phyloP scores from a whole-genome alignment of 148 eudicot genomes.

The Salicornia ramosissima region DNA sequence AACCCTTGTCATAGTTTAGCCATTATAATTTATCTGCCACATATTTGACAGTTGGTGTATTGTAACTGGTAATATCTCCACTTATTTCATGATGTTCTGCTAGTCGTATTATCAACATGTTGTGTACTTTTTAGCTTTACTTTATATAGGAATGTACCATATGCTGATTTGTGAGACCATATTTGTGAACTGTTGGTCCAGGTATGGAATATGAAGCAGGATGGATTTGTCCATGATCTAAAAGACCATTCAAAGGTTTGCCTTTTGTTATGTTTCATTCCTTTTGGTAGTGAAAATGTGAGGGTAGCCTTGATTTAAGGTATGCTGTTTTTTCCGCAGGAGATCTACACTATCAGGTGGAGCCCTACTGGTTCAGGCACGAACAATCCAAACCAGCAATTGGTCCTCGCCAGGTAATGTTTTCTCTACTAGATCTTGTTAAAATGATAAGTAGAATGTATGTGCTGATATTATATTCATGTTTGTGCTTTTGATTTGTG shows the following conservation, averaged over 20 bases:
- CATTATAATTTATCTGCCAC: too few species aligned
- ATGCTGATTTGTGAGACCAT: too few species aligned
- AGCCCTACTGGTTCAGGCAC: constrained; percentile 68
- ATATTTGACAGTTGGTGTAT: too few species aligned
- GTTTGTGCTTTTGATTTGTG: neutral
- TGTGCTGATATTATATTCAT: too few species aligned
- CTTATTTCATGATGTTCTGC: too few species aligned
- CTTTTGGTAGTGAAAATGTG: neutral
- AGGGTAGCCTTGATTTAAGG: neutral
- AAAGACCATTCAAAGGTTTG: constrained; percentile 64
- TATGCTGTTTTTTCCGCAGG: constrained; percentile 28
- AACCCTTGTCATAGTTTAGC: too few species aligned
- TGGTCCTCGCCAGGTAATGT: constrained; percentile 66
- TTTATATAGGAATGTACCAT: too few species aligned
- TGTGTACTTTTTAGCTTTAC: too few species aligned
- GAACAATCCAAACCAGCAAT: constrained; percentile 54
- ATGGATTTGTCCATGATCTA: constrained; percentile 48
- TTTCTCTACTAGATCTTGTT: neutral
- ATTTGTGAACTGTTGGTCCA: too few species aligned
- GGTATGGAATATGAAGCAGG: constrained; percentile 71
- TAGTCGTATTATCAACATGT: too few species aligned
- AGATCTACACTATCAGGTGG: constrained; percentile 65
- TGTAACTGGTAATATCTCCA: too few species aligned
- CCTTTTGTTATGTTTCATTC: constrained; percentile 6
- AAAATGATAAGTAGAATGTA: neutral